phyloP scores from a whole-genome alignment of 805 yeast genomes.

The Myxozyma lipomycoides region DNA sequence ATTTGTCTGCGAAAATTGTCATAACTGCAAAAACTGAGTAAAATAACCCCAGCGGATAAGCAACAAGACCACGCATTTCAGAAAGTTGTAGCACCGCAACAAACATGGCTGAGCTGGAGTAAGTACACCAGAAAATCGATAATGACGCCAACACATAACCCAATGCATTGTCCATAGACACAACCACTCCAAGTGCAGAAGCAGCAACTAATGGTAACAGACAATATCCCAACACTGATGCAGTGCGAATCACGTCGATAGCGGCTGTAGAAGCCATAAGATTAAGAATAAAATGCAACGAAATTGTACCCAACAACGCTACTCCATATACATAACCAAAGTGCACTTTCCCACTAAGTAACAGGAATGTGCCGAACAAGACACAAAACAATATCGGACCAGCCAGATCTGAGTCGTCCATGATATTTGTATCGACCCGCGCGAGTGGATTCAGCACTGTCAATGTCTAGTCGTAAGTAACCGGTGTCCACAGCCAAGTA shows the following conservation, averaged over 20 bases:
- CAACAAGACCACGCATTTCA: constrained; percentile 84
- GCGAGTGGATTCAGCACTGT: constrained; percentile 80
- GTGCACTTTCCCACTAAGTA: constrained; percentile 87
- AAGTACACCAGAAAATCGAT: constrained; percentile 85
- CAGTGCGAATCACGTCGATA: constrained; percentile 60
- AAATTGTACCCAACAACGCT: constrained; percentile 82
- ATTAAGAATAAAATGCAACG: constrained; percentile 79
- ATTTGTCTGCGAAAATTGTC: constrained; percentile 71
- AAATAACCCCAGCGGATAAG: constrained; percentile 87
- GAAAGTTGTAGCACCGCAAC: constrained; percentile 77
- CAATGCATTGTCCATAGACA: constrained; percentile 62
- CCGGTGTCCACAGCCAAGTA: too few relatives aligned
- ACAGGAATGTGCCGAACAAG: constrained; percentile 74
- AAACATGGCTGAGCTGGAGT: constrained; percentile 88
- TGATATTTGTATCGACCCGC: constrained; percentile 62
- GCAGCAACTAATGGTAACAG: constrained; percentile 79
- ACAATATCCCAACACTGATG: constrained; percentile 92
- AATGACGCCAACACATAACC: constrained; percentile 69
- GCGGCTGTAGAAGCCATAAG: constrained; percentile 60
- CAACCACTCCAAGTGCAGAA: constrained; percentile 64
- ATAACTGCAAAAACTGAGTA: constrained; percentile 92
- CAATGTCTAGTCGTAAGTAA: constrained; percentile 49
- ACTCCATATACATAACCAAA: constrained; percentile 97
- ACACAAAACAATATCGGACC: constrained; percentile 91
- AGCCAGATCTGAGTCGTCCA: constrained; percentile 88